Evolutionary conservation across 441 rosid species (phyloP), one percentile per base, ranked within the genome.

Genomic region (Croton laevigatus): DNA sequence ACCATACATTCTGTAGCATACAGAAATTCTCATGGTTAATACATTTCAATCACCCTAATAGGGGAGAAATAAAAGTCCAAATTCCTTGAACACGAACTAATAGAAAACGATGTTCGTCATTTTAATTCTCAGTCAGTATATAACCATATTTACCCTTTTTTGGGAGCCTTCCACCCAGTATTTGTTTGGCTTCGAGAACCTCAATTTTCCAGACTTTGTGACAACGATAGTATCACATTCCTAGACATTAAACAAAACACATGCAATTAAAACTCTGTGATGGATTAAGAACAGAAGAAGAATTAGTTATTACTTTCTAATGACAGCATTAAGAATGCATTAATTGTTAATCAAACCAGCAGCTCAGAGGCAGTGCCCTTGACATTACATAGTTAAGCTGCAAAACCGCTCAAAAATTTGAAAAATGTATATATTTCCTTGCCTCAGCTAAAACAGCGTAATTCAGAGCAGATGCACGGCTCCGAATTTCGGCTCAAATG

Each of bases 141-240:
- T 42, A 19, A 68, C 34, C 65, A 76, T 9, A 60, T 88, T 77
- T 69, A 94, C 98, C 91, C 97, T 80, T 82, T 89, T 94, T 65
- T 91, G 97, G 48, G 96, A 94, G 81, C 81, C 86, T 76, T 91
- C 97, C 6, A 94, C 86, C 95, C 96, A 91, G 53, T 89, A 94
- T 81, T 88, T 94, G 78, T 89, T 94, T 46, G 96, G 98, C 82
- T 86, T 94, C 0, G 89, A 81, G 82, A 83, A 87, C 73, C 80
- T 83, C 54, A 93, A 82, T 71, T 83, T 88, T 65, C 98, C 98
- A 49, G 93, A 91, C 76, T 85, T 89, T 73, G 79, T 79, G 19
- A 85, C 91, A 67, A 84, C 69, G 64, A 93, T 82, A 48, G 80
- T 80, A 81, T 91, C 97, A 71, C 75, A 66, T 53, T 91, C 95